Base-by-base conservation (phyloP, 345 rosid genomes). In the Citrus maxima region DNA sequence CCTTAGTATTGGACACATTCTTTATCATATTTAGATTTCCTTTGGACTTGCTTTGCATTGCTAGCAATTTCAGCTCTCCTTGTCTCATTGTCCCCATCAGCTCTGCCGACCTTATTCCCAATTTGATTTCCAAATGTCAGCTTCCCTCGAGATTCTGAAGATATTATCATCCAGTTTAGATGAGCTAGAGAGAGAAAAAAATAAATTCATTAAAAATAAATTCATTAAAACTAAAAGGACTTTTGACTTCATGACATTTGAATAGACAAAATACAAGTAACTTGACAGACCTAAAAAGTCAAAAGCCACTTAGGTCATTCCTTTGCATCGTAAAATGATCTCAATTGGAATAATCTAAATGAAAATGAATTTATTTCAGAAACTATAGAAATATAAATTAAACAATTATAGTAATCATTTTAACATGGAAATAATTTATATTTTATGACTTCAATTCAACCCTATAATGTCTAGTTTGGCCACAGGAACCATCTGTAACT, bases 91-190 rank as follows among this genome's bases (percentile, higher is more conserved):
- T 83, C 71, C 55, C 85, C 93, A 76, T 88, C 82, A 64, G 84
- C 85, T 80, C 82, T 86, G 56, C 79, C 7, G 54, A 78, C 79
- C 77, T 86, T 84, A 55, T 69, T 87, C 56, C 85, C 81, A 22
- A 27, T 78, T 63, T 76, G 87, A 56, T 88, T 87, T 67, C 80
- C 80, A 67, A 86, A 90, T 79, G 84, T 87, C 49, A 90, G 73
- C 72, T 92, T 88, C 83, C 88, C 90, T 74, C 77, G 80, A 76
- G 83, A 85, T 83, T 84, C 98, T 95, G 92, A 64, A 86, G 67
- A 49, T 74, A 67, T 35, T 67, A 60, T 37, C 66, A 32, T 37
- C 72, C 76, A 62, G 34, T 78, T 27, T 46, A 67, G 5, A 71
- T 76, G 64, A 84, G 71, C 32, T 24, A 70, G 14, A 30, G 9